phyloP scores from a whole-genome alignment of 805 yeast species.

The Hanseniaspora lachancei region DNA sequence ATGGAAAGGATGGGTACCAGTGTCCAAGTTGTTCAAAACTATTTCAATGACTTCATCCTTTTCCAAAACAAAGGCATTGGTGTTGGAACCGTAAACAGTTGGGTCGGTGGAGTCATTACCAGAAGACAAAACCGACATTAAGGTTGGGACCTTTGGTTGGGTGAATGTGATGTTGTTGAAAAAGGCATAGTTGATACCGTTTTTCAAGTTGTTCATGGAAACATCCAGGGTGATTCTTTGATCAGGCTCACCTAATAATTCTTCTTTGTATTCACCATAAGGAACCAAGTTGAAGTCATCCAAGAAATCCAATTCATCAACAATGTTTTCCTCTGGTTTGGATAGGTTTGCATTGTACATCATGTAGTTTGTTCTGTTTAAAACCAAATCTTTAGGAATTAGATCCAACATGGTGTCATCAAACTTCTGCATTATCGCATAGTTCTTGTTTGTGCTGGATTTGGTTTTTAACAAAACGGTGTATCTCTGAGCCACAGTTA shows the following conservation, averaged over 20 bases:
- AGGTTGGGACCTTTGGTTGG: constrained; percentile 73
- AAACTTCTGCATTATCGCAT: constrained; percentile 66
- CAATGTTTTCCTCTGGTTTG: constrained; percentile 29
- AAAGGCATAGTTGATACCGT: constrained; percentile 93
- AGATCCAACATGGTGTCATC: constrained; percentile 76
- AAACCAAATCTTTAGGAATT: constrained; percentile 47
- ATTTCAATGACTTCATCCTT: constrained; percentile 53
- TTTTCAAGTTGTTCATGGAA: constrained; percentile 65
- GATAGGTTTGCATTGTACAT: constrained; percentile 38
- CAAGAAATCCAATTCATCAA: constrained; percentile 39
- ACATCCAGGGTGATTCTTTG: constrained; percentile 57
- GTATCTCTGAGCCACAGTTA: constrained; percentile 88
- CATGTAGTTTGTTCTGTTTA: constrained; percentile 67
- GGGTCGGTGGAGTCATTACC: constrained; percentile 45
- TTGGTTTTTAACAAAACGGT: constrained; percentile 67
- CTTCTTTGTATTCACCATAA: constrained; percentile 32
- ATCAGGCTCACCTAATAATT: constrained; percentile 54
- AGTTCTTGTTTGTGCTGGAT: constrained; percentile 48
- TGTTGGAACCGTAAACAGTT: constrained; percentile 60
- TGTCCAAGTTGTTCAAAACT: constrained; percentile 71
- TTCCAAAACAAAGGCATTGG: constrained; percentile 57
- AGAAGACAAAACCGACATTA: constrained; percentile 64
- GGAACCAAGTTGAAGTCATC: constrained; percentile 78
- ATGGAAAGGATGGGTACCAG: constrained; percentile 96
- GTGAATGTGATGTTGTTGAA: constrained; percentile 76